Evolutionary conservation across 2,329 filamentous ascomycete species (phyloP).

Genomic region (Cladobotryum protrusum): DNA sequence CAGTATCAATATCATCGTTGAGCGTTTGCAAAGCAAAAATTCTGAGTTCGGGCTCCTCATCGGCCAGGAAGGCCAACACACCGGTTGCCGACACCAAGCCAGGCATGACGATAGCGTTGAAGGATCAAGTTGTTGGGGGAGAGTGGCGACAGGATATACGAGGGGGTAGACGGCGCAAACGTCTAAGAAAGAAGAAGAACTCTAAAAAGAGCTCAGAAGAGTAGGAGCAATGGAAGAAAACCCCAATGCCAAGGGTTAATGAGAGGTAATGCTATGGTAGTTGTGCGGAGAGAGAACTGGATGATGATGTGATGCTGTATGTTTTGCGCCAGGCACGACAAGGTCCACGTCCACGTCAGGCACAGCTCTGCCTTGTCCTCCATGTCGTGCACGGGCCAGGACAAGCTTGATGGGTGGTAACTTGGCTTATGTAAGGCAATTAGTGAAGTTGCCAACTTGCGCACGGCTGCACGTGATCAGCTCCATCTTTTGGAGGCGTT

Average conservation of each 20-base stretch:
- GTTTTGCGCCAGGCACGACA: slow-evolving; percentile 27
- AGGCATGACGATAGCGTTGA: slow-evolving; percentile 58
- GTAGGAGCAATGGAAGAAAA: background rate
- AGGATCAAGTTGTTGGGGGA: too few species aligned
- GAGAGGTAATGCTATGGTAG: slow-evolving; percentile 11
- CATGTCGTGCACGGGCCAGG: slow-evolving; percentile 21
- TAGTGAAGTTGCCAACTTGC: too few species aligned
- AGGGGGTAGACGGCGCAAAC: slow-evolving; percentile 2
- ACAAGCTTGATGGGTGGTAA: slow-evolving; percentile 16
- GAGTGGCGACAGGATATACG: background rate
- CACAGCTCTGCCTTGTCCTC: slow-evolving; percentile 33
- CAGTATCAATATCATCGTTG: slow-evolving; percentile 91
- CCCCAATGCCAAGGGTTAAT: slow-evolving; percentile 7
- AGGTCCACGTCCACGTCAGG: slow-evolving; percentile 39
- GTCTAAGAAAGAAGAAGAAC: background rate
- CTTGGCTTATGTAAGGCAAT: background rate
- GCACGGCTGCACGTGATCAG: too few species aligned
- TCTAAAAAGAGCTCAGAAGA: slow-evolving; percentile 3
- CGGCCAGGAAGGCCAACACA: slow-evolving; percentile 88
- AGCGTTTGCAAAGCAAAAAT: slow-evolving; percentile 91
- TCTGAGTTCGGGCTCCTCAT: slow-evolving; percentile 90
- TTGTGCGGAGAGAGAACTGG: slow-evolving; percentile 10
- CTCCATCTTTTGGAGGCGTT: too few species aligned
- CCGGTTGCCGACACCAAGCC: slow-evolving; percentile 90
- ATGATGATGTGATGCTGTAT: slow-evolving; percentile 15